These are phyloP conservation scores for Colletotrichum sp. DNA, from an alignment of 2,329 filamentous ascomycete genomes.

Conservation along the genomic window DNA sequence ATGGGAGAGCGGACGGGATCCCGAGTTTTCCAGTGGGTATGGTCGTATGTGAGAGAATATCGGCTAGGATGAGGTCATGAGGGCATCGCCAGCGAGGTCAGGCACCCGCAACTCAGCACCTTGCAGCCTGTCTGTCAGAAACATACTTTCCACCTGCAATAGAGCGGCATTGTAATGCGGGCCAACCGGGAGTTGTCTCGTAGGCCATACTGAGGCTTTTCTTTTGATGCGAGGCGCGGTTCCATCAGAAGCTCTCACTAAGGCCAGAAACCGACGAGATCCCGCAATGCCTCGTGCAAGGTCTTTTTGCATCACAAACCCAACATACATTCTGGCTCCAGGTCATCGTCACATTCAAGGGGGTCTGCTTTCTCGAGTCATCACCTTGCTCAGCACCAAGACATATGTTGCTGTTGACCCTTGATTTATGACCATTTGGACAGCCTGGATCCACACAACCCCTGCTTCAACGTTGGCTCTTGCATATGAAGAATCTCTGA, in stretches of 20 bases:
- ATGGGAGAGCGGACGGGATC: neutral
- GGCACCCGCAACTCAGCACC: neutral
- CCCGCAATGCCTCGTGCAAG: neutral
- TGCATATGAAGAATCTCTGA: neutral
- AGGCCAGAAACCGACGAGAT: neutral
- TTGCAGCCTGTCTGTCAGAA: neutral
- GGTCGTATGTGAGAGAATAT: neutral
- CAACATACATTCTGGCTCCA: neutral
- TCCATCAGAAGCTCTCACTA: neutral
- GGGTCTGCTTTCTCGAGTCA: neutral
- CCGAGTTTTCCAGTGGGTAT: neutral
- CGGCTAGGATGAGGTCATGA: neutral
- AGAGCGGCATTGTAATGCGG: neutral
- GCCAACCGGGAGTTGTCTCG: neutral
- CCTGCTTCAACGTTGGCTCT: neutral
- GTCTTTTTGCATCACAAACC: neutral
- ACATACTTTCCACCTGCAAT: neutral
- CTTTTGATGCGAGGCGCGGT: neutral
- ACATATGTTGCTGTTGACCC: neutral
- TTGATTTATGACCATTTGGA: neutral
- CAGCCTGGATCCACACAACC: neutral
- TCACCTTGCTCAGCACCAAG: neutral
- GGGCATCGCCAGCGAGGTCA: neutral
- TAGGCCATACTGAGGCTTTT: neutral
- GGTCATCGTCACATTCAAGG: neutral